Evolutionary conservation across 768 basidiomycete species (phyloP), one percentile per base, ranked within the genome.

Genomic region (Termitomyces sp.): DNA sequence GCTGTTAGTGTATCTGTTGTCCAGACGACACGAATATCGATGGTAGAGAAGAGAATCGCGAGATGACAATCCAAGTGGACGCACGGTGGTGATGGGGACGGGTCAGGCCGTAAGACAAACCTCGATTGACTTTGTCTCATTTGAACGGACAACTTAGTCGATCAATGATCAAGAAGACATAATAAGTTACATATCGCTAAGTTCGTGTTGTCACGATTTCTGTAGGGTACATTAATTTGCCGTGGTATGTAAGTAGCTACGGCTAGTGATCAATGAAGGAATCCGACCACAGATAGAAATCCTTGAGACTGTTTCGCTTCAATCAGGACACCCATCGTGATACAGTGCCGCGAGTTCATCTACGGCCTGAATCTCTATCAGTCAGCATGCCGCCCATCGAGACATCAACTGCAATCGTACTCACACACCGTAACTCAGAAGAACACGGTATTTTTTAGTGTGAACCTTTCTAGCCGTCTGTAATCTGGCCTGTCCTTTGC

Each of bases 401-500:
- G n/a, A n/a, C 17, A 43, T 32, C 32, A 34, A 17, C 49, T 5
- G 29, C 40, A 17, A 29, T 31, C 42, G 40, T 17, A 60, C 51
- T 11, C 17, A 32, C 38, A 2, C 47, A 45, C 31, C 43, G 12
- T 46, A 46, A 14, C 47, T 80, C 72, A 94, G 71, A 91, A 95
- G 71, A 86, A 92, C 45, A 83, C 75, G 0, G 91, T 91, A 62
- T 86, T 76, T 59, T 78, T 76, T 70, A 83, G 73, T n/a, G 82
- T 87, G 68, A 93, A 89, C 64, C 92, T 77, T 65, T 79, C 79
- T 45, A 94, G 76, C 53, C 73, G 73, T 55, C 88, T 77, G 68
- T 92, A 92, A 71, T 92, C 91, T 36, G 74, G 65, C 64, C 90
- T 77, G 66, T 92, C 91, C 69, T 94, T 93, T 42, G 89, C 90